Evolutionary conservation across 257 asterid species (phyloP).

Genomic region (Verbena officinalis): DNA sequence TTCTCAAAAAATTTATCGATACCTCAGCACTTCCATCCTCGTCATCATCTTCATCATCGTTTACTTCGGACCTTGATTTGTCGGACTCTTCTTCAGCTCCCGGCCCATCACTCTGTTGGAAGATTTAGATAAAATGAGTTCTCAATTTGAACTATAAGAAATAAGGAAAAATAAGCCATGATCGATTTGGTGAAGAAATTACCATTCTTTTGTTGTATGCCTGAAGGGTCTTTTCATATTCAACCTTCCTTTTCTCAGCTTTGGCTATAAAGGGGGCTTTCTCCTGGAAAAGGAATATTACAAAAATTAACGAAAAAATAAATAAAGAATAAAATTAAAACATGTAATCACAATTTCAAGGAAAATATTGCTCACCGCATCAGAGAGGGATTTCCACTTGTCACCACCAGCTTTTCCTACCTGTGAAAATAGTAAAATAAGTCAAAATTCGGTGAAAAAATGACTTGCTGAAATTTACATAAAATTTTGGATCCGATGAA

Average conservation of each 20-base stretch:
- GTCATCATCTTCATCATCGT: slow-evolving; percentile 54
- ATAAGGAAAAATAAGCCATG: no score
- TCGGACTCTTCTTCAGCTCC: slow-evolving; percentile 53
- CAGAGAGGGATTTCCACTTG: slow-evolving; percentile 76
- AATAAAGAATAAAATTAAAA: neutral
- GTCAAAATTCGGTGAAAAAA: neutral
- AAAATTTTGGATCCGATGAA: slow-evolving; percentile 18
- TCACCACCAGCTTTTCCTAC: slow-evolving; percentile 96
- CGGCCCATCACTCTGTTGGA: slow-evolving; percentile 38
- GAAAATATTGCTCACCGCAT: slow-evolving; percentile 46
- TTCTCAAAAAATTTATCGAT: neutral
- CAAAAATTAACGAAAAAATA: neutral
- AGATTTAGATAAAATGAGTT: neutral
- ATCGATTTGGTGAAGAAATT: neutral
- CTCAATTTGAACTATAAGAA: neutral
- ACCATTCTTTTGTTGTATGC: slow-evolving; percentile 76
- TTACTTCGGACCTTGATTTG: slow-evolving; percentile 52
- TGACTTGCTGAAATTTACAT: neutral
- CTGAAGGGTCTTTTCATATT: slow-evolving; percentile 64
- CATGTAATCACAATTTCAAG: neutral
- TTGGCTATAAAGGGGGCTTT: slow-evolving; percentile 75
- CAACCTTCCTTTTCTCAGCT: slow-evolving; percentile 78
- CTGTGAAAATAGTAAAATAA: slow-evolving; percentile 25
- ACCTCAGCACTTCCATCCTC: slow-evolving; percentile 53
- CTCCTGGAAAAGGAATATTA: slow-evolving; percentile 41